Evolutionary conservation across 2,329 filamentous ascomycete species (phyloP), one percentile per base, ranked within the genome.

Genomic region (Aspergillus fischeri): DNA sequence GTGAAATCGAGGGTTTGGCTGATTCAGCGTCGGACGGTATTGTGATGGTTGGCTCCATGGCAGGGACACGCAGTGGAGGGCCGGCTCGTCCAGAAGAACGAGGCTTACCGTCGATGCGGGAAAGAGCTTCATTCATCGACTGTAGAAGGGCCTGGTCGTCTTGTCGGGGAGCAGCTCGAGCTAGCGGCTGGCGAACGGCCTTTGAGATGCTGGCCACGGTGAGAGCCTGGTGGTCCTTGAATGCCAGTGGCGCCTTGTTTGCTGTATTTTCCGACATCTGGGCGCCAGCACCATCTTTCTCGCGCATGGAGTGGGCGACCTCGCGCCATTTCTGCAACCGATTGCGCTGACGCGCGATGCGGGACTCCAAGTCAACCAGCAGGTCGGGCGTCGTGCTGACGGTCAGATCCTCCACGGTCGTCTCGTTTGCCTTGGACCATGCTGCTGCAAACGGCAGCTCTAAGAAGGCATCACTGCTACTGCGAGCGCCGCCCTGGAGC

Each of bases 311-410:
- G 42, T 78, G 74, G 60, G 83, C 79, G 60, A 91, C 91, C n/a
- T 78, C 79, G 64, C 88, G 82, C 92, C 91, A 96, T 70, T 82
- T 86, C 53, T 84, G 80, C 28, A 96, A 72, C 42, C 91, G 83
- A 48, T 82, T 80, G 54, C 83, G 82, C 65, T 96, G 91, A 6
- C 82, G 77, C 47, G 79, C 77, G 0, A 94, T 83, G 14, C 90
- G 83, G 21, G 75, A 73, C 54, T 93, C 88, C 4, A 97, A 76
- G 67, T 92, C 86, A 60, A 89, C 82, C 21, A 96, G 60, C 7
- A 78, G 67, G 51, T 77, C 72, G 7, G 66, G 58, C 14, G 67
- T 64, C 8, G 63, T 47, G 29, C 61, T 58, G 24, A 51, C 57
- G 21, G 42, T 57, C 41, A 69, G 59, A 80, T 17, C 78, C 70